These are phyloP conservation scores for Venturia effusa DNA, from an alignment of 2,329 filamentous ascomycete genomes.

Conservation along the genomic window DNA sequence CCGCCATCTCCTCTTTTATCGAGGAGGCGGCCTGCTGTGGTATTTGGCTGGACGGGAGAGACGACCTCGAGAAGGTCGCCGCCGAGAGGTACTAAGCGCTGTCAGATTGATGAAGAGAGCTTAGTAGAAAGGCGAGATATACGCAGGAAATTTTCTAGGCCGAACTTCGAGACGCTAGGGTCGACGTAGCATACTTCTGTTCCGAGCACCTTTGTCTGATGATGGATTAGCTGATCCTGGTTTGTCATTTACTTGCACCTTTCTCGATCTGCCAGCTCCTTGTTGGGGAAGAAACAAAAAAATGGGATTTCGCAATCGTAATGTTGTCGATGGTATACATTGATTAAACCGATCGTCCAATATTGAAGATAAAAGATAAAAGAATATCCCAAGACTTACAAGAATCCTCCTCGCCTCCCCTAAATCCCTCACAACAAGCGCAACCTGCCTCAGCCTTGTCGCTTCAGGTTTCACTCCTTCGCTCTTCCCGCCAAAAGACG, in stretches of 20 bases:
- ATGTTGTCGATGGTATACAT: no score
- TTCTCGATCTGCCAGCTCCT: no score
- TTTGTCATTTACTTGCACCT: background rate
- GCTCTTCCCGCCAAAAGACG: conserved; percentile 10
- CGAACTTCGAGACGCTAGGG: conserved; percentile 27
- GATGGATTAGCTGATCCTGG: background rate
- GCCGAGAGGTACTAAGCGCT: conserved; percentile 27
- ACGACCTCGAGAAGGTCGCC: conserved; percentile 31
- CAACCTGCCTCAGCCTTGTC: conserved; percentile 26
- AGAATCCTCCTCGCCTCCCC: conserved; percentile 14
- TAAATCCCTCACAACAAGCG: conserved; percentile 22
- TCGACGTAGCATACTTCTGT: conserved; percentile 31
- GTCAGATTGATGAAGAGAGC: background rate
- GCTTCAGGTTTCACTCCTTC: conserved; percentile 14
- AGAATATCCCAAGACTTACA: conserved; percentile 9
- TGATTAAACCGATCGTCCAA: no score
- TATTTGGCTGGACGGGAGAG: conserved; percentile 25
- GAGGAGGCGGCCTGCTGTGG: conserved; percentile 31
- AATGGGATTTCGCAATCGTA: no score
- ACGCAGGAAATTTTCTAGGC: conserved; percentile 31
- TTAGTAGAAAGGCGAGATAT: background rate
- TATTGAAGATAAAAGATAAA: background rate
- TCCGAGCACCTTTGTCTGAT: conserved; percentile 28
- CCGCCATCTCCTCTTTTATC: conserved; percentile 32
- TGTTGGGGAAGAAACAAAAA: no score